A percentile compares a stretch with the other conserved stretches of the same genome.
Evolutionary conservation across 768 basidiomycete genomes (phyloP).

Genomic region (Boletus speciosus): DNA sequence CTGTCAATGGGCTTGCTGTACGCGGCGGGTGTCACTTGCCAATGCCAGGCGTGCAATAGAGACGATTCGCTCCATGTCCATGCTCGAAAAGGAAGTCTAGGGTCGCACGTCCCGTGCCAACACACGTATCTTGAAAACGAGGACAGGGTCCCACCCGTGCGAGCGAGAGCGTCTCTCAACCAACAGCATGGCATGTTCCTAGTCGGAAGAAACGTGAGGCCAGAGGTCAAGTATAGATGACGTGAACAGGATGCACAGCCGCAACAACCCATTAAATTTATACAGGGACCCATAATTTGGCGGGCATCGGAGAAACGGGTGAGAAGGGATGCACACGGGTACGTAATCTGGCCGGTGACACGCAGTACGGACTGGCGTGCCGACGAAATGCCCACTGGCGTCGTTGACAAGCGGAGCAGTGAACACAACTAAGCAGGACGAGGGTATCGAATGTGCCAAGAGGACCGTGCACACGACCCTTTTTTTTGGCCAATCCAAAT

Average conservation of each 20-base stretch:
- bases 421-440: background rate
- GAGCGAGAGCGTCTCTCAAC: constrained; percentile 7
- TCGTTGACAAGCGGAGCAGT: background rate
- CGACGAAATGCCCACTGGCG: background rate
- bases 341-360: constrained; percentile 5
- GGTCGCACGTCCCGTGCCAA: constrained; percentile 3
- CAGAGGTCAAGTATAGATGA: constrained; percentile 1
- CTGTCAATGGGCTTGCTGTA: constrained; percentile 6
- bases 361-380: background rate
- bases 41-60: background rate
- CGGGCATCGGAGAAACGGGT: constrained; percentile 3
- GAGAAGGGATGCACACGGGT: constrained; percentile 7
- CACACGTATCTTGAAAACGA: constrained; percentile 5
- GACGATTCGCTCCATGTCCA: background rate
- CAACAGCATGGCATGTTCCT: constrained; percentile 4
- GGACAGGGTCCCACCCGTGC: constrained; percentile 17
- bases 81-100: background rate
- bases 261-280: background rate
- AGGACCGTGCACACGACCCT: constrained; percentile 3
- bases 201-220: background rate
- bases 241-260: constrained; percentile 4
- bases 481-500: background rate
- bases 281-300: background rate
- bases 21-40: background rate
- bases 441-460: background rate